Base-by-base conservation (phyloP, 345 rosid genomes). In the Pugionium dolabratum region DNA sequence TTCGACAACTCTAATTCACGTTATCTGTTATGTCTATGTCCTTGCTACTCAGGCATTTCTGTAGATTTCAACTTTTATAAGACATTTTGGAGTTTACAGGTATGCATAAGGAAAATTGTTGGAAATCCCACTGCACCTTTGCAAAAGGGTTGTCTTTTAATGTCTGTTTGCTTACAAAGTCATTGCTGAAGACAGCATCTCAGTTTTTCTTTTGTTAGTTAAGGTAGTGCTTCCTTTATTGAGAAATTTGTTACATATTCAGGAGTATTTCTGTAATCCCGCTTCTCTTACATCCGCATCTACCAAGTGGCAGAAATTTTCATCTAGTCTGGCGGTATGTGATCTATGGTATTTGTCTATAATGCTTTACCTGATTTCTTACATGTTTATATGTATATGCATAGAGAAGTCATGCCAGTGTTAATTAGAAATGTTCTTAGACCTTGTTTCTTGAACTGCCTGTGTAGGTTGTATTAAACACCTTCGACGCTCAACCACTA, bases 21-120 rank as follows among this genome's bases (percentile, higher is more conserved):
- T 60, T 30, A 42, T 29, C 48, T 48, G n/a, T 46, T 40, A 31
- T 67, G 63, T 73, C 40, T 62, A 4, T 75, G 41, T 58, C 34
- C 46, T 69, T 61, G 35, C 53, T 77, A 75, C 75, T 58, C 86
- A 91, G 93, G 95, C 43, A 81, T 88, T 73, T 77, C 90, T 69
- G 78, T 91, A 39, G 99, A 94, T 78, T 94, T 94, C 84, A 94
- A 94, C 86, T 94, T 90, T 70, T 94, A 94, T 55, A 91, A 83
- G 79, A 94, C 93, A 61, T 83, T 94, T 64, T 94, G 99, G 97
- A 88, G 96, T 82, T 85, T 94, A 71, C 99, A 90, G 96, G 99
- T 86, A 70, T 56, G 74, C 51, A 6, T 31, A 56, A 55, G 56
- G 9, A 46, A 29, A 52, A 64, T 59, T 41, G 11, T 49, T 32